phyloP scores from a whole-genome alignment of 352 stramenopile species.

The Phytophthora litchii region DNA sequence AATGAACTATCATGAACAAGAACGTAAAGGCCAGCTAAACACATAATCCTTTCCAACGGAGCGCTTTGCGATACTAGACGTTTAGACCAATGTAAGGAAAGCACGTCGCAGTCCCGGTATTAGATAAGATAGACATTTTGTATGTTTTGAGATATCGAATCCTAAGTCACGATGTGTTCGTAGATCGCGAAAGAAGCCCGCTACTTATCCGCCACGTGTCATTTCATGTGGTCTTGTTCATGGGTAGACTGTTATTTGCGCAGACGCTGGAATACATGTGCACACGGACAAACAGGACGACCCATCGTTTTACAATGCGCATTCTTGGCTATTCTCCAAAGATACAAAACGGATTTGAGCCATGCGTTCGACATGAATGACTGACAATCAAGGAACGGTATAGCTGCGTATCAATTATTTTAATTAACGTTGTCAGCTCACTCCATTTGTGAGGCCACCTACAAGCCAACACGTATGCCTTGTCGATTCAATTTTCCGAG shows the following conservation, averaged over 20 bases:
- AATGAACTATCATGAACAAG: no score
- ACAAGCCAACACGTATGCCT: background rate
- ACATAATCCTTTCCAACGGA: no score
- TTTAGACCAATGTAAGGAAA: no score
- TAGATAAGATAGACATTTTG: no score
- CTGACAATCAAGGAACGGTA: no score
- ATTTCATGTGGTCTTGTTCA: background rate
- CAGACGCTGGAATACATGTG: background rate
- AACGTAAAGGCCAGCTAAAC: no score
- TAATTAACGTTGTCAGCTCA: background rate
- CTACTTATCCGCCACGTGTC: background rate
- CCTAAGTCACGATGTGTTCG: background rate
- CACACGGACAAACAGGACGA: no score
- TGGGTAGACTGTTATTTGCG: no score
- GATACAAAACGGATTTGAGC: slow-evolving; percentile 1
- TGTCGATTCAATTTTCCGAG: slow-evolving; percentile 1
- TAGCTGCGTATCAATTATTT: background rate
- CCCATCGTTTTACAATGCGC: background rate
- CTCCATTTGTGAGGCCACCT: background rate
- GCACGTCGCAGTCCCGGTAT: no score
- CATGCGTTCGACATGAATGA: background rate
- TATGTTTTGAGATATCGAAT: no score
- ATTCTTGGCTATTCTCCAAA: background rate
- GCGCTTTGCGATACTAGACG: no score
- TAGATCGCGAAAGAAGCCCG: background rate